Evolutionary conservation across 2,329 filamentous ascomycete species (phyloP).

Genomic region (Cercospora berteroae): DNA sequence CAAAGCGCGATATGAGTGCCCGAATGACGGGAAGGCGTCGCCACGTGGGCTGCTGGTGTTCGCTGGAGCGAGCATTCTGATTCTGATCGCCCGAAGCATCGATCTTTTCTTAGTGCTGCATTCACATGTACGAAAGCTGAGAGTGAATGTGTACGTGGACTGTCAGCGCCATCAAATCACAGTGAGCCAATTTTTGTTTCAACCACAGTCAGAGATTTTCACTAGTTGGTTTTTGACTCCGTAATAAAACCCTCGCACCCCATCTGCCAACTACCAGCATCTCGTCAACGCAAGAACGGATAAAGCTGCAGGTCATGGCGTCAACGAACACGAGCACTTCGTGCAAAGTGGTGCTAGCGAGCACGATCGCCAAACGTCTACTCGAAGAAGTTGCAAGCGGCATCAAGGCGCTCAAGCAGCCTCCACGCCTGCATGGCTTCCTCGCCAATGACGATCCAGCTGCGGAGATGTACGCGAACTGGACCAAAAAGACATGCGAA

Average conservation of each 20-base stretch:
- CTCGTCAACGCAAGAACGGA: neutral
- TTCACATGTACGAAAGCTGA: neutral
- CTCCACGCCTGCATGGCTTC: conserved; percentile 84
- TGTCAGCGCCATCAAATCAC: neutral
- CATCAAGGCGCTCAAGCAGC: conserved; percentile 66
- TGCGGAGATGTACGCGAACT: conserved; percentile 90
- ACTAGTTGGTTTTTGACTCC: neutral
- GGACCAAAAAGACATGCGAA: conserved; percentile 92
- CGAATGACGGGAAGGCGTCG: neutral
- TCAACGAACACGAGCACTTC: conserved; percentile 35
- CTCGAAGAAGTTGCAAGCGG: conserved; percentile 75
- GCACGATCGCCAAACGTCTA: conserved; percentile 79
- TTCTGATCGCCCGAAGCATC: neutral
- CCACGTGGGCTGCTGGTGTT: neutral
- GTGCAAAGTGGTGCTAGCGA: conserved; percentile 91
- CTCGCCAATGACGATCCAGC: conserved; percentile 89
- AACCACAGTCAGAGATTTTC: conserved; percentile 1
- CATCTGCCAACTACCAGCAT: neutral
- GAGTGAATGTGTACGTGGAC: neutral
- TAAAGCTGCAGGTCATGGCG: conserved; percentile 5
- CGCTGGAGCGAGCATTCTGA: neutral
- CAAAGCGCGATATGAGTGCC: neutral
- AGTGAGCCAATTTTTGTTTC: conserved; percentile 3
- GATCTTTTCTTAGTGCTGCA: neutral
- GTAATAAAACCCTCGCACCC: neutral